A percentile compares a stretch with the other conserved stretches of the same genome.
Conservation (phyloP, 129 eudicot genomes). For the Kitagawia praeruptora region DNA sequence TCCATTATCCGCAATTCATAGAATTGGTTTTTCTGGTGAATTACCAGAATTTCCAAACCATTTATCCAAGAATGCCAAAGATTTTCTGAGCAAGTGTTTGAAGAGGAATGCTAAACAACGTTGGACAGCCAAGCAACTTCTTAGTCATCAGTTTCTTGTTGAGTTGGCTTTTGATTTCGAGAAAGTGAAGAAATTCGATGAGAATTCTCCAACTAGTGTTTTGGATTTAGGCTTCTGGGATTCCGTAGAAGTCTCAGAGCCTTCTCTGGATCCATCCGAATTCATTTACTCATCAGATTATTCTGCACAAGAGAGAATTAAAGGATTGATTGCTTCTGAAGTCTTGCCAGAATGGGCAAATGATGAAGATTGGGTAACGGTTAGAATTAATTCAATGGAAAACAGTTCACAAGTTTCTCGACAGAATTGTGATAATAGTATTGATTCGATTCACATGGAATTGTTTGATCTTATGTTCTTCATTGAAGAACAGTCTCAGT, state of each 20-base stretch:
- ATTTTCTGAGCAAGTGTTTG: constrained; percentile 61
- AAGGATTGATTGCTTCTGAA: constrained; percentile 25
- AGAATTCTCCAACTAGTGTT: constrained; percentile 61
- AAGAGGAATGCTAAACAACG: constrained; percentile 34
- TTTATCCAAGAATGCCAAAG: constrained; percentile 37
- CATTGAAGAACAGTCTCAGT: constrained; percentile 16
- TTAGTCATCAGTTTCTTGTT: constrained; percentile 49
- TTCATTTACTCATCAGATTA: constrained; percentile 17
- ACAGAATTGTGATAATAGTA: not conserved
- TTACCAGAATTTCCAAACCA: constrained; percentile 47
- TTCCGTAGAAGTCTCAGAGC: constrained; percentile 30
- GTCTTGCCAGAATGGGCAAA: constrained; percentile 37
- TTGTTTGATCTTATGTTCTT: not conserved
- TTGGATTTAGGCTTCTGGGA: constrained; percentile 75
- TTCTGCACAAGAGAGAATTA: constrained; percentile 37
- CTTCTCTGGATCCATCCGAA: constrained; percentile 10
- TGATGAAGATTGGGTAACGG: constrained; percentile 60
- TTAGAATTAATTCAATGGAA: constrained; percentile 28
- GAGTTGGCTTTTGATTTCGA: constrained; percentile 11
- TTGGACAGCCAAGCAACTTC: constrained; percentile 51
- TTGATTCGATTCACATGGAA: constrained; percentile 2
- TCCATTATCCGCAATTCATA: constrained; percentile 54
- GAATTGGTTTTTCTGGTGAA: constrained; percentile 36
- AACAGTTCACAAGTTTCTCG: constrained; percentile 15
- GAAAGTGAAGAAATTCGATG: constrained; percentile 11